Evolutionary conservation across 2,329 filamentous ascomycete species (phyloP), one percentile per base, ranked within the genome.

Genomic region (Penicillium rolfsii): DNA sequence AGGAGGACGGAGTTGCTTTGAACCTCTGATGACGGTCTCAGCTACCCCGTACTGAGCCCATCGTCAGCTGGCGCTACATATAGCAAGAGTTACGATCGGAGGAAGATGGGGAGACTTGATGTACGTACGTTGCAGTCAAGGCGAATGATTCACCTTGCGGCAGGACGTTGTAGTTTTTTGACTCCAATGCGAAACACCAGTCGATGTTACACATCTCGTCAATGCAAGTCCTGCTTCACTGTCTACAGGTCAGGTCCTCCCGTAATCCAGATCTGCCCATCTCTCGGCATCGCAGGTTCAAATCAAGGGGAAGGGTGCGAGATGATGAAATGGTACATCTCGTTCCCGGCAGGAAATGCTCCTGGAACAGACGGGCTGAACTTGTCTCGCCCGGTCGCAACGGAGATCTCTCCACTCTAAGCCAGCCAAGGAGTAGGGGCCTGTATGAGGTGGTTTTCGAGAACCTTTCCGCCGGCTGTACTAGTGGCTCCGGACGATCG

Each of bases 361-460:
- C 40, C 24, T 57, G 55, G 45, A 49, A 49, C 43, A 50, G 41
- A 53, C 40, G 49, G 40, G 48, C 33, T 53, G 38, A 43, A 58
- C 19, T 52, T 52, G 49, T 58, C 38, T 58, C 40, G 50, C 50
- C 50, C 35, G 49, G 53, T 55, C 33, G 24, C 46, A 14, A 55
- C 45, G 53, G 50, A 62, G 57, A 60, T 64, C 62, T 58, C 58
- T 57, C 62, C 56, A 59, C 61, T 24, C 14, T 7, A n/a, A 14
- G 9, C 52, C 36, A 28, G 16, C 16, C 35, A 26, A 57, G 58
- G 64, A 64, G 52, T 28, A 60, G 57, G 46, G 59, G 24, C 36
- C 64, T 57, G 57, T 16, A 64, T 66, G 60, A 48, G 62, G 60
- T 41, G 60, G 61, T 55, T 64, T 64, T 60, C 63, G 55, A 66